Conservation (phyloP, 1,284 basidiomycete species). For the Fomitopsis schrenkii region DNA sequence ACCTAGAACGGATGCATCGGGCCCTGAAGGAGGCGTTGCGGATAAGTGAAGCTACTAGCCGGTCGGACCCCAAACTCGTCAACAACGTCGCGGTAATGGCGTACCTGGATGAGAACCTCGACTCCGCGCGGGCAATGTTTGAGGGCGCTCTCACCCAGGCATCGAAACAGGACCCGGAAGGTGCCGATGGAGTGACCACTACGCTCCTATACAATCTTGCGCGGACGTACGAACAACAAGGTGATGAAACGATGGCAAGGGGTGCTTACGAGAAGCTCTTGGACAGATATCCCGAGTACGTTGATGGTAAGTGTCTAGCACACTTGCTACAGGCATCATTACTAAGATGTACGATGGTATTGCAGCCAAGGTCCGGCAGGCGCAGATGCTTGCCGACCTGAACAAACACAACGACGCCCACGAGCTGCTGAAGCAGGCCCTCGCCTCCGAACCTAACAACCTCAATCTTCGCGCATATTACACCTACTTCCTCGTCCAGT, state of each 20-base stretch:
- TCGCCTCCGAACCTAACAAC: constrained; percentile 65
- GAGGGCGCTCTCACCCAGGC: constrained; percentile 65
- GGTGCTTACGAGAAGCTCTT: constrained; percentile 86
- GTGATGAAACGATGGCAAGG: constrained; percentile 66
- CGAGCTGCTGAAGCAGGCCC: constrained; percentile 82
- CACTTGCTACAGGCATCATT: not conserved
- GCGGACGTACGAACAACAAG: constrained; percentile 81
- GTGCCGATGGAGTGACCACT: constrained; percentile 69
- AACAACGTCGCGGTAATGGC: constrained; percentile 83
- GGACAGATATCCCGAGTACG: constrained; percentile 85
- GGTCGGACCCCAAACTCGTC: constrained; percentile 61
- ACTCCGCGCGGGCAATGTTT: constrained; percentile 56
- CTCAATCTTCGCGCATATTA: constrained; percentile 85
- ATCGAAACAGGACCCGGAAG: constrained; percentile 41
- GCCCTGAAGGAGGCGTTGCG: constrained; percentile 72
- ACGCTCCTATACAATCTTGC: constrained; percentile 88
- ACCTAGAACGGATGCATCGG: constrained; percentile 64
- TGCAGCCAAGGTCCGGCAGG: constrained; percentile 85
- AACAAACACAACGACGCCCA: constrained; percentile 80
- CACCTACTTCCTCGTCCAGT: constrained; percentile 82
- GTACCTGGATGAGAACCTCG: constrained; percentile 66
- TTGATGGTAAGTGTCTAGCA: constrained; percentile 67
- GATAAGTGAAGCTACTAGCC: constrained; percentile 47
- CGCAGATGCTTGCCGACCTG: constrained; percentile 66
- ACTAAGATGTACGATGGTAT: constrained; percentile 9